Base-by-base conservation (phyloP, 768 basidiomycete species). In the Serendipita sp. region DNA sequence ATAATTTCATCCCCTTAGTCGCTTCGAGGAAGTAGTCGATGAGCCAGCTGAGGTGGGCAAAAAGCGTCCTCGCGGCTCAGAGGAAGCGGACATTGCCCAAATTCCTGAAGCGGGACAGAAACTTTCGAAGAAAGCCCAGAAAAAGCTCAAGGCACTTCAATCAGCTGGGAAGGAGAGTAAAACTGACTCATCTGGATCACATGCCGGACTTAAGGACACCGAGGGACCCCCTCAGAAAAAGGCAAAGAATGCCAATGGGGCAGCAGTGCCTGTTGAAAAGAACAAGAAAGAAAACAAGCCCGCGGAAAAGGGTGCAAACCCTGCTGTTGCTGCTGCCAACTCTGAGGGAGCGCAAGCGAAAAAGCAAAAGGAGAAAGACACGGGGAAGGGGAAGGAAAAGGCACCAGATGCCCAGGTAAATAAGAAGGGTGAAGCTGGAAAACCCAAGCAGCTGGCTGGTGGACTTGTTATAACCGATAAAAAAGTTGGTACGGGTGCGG, bases 401-500 rank as follows among this genome's bases (percentile, higher is more conserved):
- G 73, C 75, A 64, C 37, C 68, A 51, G 72, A 75, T 24, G 24
- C 24, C 46, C 64, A 70, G 65, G 35, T 54, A 2, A 32, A 7
- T 45, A 24, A 53, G 64, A 32, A 45, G 16, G 46, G 15, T 34
- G 13, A 13, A 7, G 13, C 13, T 13, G 46, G 64, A 45, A 38
- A 65, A 35, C 63, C 72, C 67, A 68, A 69, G 56, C 75, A 74
- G 15, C 76, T 92, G 63, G 74, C 83, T 1, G 83, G 82, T 35
- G 94, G 93, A 13, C 75, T 97, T 64, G 83, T 87, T 73, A 77
- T 91, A 68, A 75, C 80, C 68, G 95, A 98, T 73, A 73, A 78
- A 67, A 92, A 86, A 72, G 71, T 82, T 54, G 95, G 95, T 51
- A 82, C 81, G 0, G 95, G 95, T n/a, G 83, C 88, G 44, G 78